Conservation (phyloP, 2,329 filamentous ascomycete species). For the Rutstroemia sydowiana region DNA sequence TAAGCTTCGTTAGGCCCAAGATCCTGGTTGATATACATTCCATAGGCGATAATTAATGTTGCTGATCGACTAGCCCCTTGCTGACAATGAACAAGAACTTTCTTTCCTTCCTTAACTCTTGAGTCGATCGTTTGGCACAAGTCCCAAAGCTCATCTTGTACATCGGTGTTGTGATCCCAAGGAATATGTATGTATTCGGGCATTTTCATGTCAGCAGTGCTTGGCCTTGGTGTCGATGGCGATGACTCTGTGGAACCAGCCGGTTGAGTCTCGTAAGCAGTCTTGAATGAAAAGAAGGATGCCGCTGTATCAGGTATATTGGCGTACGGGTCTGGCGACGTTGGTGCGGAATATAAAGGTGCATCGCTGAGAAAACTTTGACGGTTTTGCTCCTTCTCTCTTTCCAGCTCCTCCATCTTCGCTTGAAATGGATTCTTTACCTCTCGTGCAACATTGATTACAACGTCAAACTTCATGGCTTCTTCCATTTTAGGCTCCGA, state of each 20-base stretch:
- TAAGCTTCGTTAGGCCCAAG: conserved; percentile 79
- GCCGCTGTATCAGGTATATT: conserved; percentile 44
- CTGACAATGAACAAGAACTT: conserved; percentile 76
- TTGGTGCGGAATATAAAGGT: conserved; percentile 23
- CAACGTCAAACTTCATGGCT: conserved; percentile 69
- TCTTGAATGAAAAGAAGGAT: conserved; percentile 51
- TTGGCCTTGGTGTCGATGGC: conserved; percentile 51
- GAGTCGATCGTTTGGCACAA: conserved; percentile 72
- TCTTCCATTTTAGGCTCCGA: conserved; percentile 73
- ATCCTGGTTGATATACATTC: conserved; percentile 69
- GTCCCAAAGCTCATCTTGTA: conserved; percentile 66
- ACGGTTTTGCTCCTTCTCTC: conserved; percentile 19
- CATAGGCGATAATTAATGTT: conserved; percentile 80
- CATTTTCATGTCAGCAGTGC: conserved; percentile 36
- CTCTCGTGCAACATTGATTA: conserved; percentile 79
- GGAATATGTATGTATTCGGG: conserved; percentile 83
- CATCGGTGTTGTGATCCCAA: conserved; percentile 86
- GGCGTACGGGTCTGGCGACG: conserved; percentile 3
- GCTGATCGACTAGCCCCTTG: conserved; percentile 81
- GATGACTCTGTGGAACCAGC: conserved; percentile 25
- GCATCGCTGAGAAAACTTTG: conserved; percentile 25
- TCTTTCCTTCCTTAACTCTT: conserved; percentile 65
- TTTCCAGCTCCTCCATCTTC: conserved; percentile 41
- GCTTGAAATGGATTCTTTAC: conserved; percentile 65
- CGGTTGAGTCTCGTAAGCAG: conserved; percentile 51